phyloP scores from a whole-genome alignment of 108 stramenopile species.

The Seminavis robusta region DNA sequence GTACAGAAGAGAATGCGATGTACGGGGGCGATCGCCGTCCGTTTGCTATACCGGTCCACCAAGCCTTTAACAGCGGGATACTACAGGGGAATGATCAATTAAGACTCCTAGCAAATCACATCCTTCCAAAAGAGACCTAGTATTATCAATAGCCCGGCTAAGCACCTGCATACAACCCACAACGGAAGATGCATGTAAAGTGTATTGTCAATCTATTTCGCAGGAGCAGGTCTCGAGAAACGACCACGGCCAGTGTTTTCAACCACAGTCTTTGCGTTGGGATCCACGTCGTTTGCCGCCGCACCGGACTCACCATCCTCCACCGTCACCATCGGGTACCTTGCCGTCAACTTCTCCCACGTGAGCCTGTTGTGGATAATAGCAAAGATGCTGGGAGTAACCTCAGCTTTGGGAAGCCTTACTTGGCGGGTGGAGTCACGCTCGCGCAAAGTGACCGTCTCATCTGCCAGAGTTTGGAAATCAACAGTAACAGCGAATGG shows the following conservation, averaged over 20 bases:
- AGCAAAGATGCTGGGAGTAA: slow-evolving; percentile 64
- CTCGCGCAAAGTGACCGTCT: slow-evolving; percentile 96
- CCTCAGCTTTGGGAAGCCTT: slow-evolving; percentile 76
- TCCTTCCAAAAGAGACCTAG: no score
- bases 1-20: no score
- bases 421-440: slow-evolving; percentile 96
- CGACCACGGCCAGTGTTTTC: slow-evolving; percentile 41
- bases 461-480: slow-evolving; percentile 87
- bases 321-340: slow-evolving; percentile 77
- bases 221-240: slow-evolving; percentile 42
- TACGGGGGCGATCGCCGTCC: no score
- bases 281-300: slow-evolving; percentile 1
- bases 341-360: slow-evolving; percentile 69
- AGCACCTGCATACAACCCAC: no score
- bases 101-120: no score
- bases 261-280: slow-evolving; percentile 28
- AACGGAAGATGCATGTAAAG: no score
- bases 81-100: no score
- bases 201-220: not conserved
- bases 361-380: slow-evolving; percentile 72
- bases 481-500: slow-evolving; percentile 99
- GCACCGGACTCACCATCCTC: slow-evolving; percentile 38
- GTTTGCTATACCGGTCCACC: no score
- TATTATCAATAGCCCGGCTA: no score
- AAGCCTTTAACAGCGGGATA: no score